These are phyloP conservation scores for Xylariaceae sp. DNA, from an alignment of 2,329 filamentous ascomycete species.

Conservation along the genomic window DNA sequence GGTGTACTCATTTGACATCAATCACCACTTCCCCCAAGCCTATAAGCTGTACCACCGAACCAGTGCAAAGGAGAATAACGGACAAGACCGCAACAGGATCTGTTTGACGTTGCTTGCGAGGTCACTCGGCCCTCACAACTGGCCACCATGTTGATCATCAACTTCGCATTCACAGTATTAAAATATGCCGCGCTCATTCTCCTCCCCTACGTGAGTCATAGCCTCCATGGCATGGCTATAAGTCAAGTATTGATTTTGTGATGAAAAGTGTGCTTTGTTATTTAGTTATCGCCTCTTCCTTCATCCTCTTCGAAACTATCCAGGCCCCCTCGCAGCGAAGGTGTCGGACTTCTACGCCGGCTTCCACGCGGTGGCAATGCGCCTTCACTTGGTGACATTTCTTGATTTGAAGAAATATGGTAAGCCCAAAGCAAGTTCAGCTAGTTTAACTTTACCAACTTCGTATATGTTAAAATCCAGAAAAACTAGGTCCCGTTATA, in stretches of 20 bases:
- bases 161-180: too few species aligned
- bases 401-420: constrained; percentile 10
- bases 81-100: too few species aligned
- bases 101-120: too few species aligned
- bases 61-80: too few species aligned
- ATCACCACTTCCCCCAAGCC: too few species aligned
- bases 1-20: too few species aligned
- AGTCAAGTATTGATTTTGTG: not conserved
- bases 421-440: not conserved
- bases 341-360: constrained; percentile 7
- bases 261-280: not conserved
- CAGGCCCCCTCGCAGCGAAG: constrained; percentile 4
- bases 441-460: not conserved
- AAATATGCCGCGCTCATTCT: constrained; percentile 3
- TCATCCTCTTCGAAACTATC: constrained; percentile 15
- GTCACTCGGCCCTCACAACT: too few species aligned
- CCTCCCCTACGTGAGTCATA: not conserved
- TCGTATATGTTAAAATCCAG: not conserved
- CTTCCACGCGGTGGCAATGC: not conserved
- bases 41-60: too few species aligned
- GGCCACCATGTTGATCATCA: too few species aligned
- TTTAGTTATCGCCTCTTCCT: constrained; percentile 1
- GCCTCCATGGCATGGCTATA: not conserved
- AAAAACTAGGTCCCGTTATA: constrained; percentile 19
- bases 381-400: not conserved